These are phyloP conservation scores for Plasmodium knowlesi DNA, from an alignment of 169 alveolate species.

Conservation along the genomic window DNA sequence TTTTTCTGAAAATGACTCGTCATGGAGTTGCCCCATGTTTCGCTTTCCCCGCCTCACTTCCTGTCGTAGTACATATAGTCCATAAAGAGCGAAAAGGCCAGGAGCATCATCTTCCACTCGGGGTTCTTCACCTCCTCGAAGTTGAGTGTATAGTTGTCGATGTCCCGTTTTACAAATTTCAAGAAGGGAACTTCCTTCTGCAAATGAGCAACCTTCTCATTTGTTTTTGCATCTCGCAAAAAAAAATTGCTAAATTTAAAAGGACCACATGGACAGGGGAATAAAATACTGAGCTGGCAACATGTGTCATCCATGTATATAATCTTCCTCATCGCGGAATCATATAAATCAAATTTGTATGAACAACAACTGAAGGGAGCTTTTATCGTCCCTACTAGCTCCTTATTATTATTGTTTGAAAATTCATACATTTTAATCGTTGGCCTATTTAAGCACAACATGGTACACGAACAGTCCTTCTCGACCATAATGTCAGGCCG, in stretches of 20 bases:
- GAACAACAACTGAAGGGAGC: slow-evolving; percentile 66
- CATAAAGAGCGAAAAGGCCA: slow-evolving; percentile 61
- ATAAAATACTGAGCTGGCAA: slow-evolving; percentile 55
- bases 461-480: slow-evolving; percentile 61
- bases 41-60: not conserved
- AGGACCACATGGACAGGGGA: slow-evolving; percentile 58
- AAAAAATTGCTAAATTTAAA: slow-evolving; percentile 53
- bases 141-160: slow-evolving; percentile 49
- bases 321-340: slow-evolving; percentile 53
- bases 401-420: slow-evolving; percentile 69
- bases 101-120: slow-evolving; percentile 73
- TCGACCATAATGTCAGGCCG: slow-evolving; percentile 55
- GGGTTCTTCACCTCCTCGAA: slow-evolving; percentile 57
- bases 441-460: slow-evolving; percentile 58
- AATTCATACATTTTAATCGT: slow-evolving; percentile 62
- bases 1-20: not conserved
- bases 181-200: slow-evolving; percentile 63
- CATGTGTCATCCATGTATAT: slow-evolving; percentile 73
- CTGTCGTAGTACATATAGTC: slow-evolving; percentile 64
- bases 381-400: slow-evolving; percentile 50
- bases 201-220: slow-evolving; percentile 52
- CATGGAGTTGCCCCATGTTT: not conserved
- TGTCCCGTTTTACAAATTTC: slow-evolving; percentile 50
- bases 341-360: slow-evolving; percentile 59
- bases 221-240: slow-evolving; percentile 65